phyloP scores from a whole-genome alignment of 345 rosid genomes.

The Populus ilicifolia region DNA sequence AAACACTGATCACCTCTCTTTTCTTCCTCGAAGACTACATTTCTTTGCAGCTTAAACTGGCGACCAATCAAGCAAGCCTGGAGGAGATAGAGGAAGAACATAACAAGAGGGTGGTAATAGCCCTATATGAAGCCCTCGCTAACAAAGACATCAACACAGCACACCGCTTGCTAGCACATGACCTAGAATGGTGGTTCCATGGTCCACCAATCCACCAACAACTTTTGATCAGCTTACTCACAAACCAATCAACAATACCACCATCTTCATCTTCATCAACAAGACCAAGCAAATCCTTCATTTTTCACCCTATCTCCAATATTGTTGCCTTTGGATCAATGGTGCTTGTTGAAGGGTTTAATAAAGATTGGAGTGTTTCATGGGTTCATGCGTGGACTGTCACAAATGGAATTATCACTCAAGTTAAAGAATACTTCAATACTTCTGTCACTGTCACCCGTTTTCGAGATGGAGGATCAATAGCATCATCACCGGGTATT shows the following conservation, averaged over 20 bases:
- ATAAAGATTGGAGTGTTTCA: slow-evolving; percentile 5
- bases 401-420: slow-evolving; percentile 30
- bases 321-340: slow-evolving; percentile 17
- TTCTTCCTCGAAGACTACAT: background rate
- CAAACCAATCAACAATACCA: slow-evolving; percentile 2
- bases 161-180: slow-evolving; percentile 17
- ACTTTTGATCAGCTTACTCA: slow-evolving; percentile 26
- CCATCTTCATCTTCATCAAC: background rate
- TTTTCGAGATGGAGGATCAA: background rate
- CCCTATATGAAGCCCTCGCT: slow-evolving; percentile 29
- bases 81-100: background rate
- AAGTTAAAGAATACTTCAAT: slow-evolving; percentile 25
- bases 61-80: background rate
- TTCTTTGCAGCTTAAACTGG: background rate
- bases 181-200: slow-evolving; percentile 42
- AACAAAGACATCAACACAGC: slow-evolving; percentile 17
- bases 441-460: slow-evolving; percentile 27
- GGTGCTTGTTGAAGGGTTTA: slow-evolving; percentile 28
- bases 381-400: slow-evolving; percentile 39
- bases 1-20: background rate
- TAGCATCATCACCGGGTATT: background rate
- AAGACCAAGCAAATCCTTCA: background rate
- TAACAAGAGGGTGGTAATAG: slow-evolving; percentile 14
- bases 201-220: slow-evolving; percentile 35
- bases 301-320: slow-evolving; percentile 18